A percentile compares a stretch with the other conserved stretches of the same genome.
These are phyloP conservation scores for Leonotis leonurus DNA, from an alignment of 257 asterid species.

Conservation along the genomic window DNA sequence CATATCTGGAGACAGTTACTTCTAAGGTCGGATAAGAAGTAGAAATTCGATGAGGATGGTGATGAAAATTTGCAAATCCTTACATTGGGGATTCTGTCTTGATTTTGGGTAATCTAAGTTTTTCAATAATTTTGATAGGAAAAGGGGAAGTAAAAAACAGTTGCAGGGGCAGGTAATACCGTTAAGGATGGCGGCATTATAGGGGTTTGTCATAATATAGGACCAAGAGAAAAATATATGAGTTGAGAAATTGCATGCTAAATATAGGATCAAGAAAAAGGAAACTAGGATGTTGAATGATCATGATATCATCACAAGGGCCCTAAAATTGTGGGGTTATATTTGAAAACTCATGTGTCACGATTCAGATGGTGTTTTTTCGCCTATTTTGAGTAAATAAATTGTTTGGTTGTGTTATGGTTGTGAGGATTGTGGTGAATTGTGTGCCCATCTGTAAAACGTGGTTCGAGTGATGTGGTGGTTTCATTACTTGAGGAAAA, in stretches of 20 bases:
- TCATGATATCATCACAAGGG: not conserved
- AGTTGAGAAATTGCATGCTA: not conserved
- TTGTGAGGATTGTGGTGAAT: conserved; percentile 5
- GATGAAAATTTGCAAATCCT: too few species aligned
- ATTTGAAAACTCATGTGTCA: not conserved
- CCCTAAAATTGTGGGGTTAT: conserved; percentile 13
- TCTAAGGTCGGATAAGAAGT: not conserved
- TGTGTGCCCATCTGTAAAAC: conserved; percentile 21
- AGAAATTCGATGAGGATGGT: not conserved
- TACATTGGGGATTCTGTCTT: too few species aligned
- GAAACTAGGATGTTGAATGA: not conserved
- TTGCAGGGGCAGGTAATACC: conserved; percentile 5
- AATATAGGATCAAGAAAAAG: conserved; percentile 1
- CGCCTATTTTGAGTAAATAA: conserved; percentile 12
- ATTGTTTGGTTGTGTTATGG: conserved; percentile 13
- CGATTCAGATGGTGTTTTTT: not conserved
- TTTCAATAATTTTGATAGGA: too few species aligned
- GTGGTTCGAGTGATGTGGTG: conserved; percentile 5
- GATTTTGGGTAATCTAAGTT: not conserved
- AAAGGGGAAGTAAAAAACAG: not conserved
- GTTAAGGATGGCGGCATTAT: conserved; percentile 21
- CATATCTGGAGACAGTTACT: too few species aligned
- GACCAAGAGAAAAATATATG: not conserved
- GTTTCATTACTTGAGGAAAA: conserved; percentile 11
- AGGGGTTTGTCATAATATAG: not conserved